Evolutionary conservation across 176 grass and related monocot genomes (phyloP).

Genomic region (Oryza meyeriana): DNA sequence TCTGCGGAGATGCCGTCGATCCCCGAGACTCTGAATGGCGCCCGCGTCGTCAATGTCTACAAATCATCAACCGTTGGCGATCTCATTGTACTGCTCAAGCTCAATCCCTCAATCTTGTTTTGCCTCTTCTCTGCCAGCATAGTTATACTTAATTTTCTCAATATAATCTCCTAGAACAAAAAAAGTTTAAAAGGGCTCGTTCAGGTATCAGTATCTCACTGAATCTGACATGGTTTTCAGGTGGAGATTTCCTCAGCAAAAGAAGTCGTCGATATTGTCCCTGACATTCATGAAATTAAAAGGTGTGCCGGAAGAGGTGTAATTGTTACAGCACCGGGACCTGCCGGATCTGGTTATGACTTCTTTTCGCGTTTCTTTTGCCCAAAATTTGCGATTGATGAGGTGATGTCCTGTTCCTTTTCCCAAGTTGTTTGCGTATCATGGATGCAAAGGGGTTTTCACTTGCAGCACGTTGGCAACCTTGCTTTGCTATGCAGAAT

Average conservation of each 20-base stretch:
- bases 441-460: background rate
- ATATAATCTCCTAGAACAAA: too few species aligned
- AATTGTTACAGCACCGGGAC: conserved; percentile 57
- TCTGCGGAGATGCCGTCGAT: conserved; percentile 43
- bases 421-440: background rate
- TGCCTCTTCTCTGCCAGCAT: background rate
- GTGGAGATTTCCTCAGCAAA: conserved; percentile 72
- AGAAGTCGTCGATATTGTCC: conserved; percentile 50
- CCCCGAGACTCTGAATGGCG: conserved; percentile 57
- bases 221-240: conserved; percentile 32
- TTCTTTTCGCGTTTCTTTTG: conserved; percentile 69
- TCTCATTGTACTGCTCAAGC: conserved; percentile 36
- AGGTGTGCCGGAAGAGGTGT: conserved; percentile 44
- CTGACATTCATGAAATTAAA: conserved; percentile 53
- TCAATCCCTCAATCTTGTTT: too few species aligned
- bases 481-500: background rate
- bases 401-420: conserved; percentile 44
- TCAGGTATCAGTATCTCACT: background rate
- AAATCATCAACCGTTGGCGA: conserved; percentile 37
- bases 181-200: too few species aligned
- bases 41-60: conserved; percentile 44
- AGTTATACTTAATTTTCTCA: too few species aligned
- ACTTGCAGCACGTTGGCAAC: background rate
- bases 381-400: conserved; percentile 60
- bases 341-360: conserved; percentile 65